phyloP scores from a whole-genome alignment of 208 protist genomes.

The Borovskyia barvae region DNA sequence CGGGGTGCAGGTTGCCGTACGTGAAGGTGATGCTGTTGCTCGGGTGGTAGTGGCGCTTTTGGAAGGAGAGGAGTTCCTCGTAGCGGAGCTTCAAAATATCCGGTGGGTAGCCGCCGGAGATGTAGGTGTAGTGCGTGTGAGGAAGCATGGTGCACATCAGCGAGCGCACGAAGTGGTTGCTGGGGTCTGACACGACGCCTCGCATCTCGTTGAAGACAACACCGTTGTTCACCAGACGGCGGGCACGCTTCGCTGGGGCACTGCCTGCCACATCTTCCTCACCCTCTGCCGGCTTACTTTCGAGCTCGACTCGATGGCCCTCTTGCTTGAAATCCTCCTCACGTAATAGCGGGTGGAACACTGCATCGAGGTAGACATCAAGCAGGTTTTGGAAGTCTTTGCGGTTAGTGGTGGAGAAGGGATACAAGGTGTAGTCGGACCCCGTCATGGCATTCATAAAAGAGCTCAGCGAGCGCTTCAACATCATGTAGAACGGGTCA shows the following conservation, averaged over 20 bases:
- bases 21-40: conserved; percentile 91
- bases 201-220: conserved; percentile 96
- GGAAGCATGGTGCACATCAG: conserved; percentile 83
- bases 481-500: conserved; percentile 92
- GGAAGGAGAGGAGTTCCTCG: conserved; percentile 87
- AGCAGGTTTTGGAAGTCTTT: conserved; percentile 93
- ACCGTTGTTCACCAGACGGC: conserved; percentile 81
- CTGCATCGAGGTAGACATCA: conserved; percentile 93
- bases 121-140: conserved; percentile 85
- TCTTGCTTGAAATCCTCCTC: conserved; percentile 92
- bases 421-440: conserved; percentile 93
- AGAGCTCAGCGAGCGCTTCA: conserved; percentile 85
- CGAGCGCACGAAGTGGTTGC: conserved; percentile 66
- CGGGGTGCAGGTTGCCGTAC: conserved; percentile 81
- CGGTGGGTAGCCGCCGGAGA: conserved; percentile 89
- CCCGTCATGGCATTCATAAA: conserved; percentile 95
- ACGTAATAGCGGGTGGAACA: conserved; percentile 86
- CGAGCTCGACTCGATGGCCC: conserved; percentile 88
- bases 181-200: conserved; percentile 86
- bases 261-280: conserved; percentile 2
- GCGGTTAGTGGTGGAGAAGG: conserved; percentile 90
- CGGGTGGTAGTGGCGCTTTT: conserved; percentile 89
- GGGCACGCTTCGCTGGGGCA: conserved; percentile 2
- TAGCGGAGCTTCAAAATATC: conserved; percentile 86
- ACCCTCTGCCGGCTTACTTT: conserved; percentile 20